Evolutionary conservation across 2,329 filamentous ascomycete genomes (phyloP), one percentile per base, ranked within the genome.

Genomic region (Geoglossum cookeanum): DNA sequence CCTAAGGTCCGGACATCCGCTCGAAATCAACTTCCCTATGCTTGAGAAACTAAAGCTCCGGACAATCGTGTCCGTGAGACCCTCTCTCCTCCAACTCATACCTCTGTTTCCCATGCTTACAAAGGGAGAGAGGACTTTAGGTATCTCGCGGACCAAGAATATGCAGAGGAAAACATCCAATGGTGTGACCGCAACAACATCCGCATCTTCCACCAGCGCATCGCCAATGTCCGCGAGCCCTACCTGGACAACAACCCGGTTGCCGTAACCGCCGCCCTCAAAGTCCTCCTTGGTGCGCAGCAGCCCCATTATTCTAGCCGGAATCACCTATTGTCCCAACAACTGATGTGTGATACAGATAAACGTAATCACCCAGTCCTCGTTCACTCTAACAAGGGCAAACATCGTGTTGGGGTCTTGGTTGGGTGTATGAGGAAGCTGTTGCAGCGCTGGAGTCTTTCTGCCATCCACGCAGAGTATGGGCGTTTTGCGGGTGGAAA

Each of bases 301-400:
- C 29, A 13, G 27, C 9, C 27, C 22, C 39, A 2, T 22, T 22
- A 17, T 33, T 7, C 51, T 55, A 35, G 15, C 22, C 22, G 32
- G 6, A 22, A 22, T 22, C 22, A 22, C 22, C 22, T 22, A 22
- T 22, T 22, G 22, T 22, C 22, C 22, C 22, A 2, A 22, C 22
- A 22, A 22, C 22, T 22, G 22, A 22, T 22, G 22, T 22, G 22
- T 22, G 22, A 30, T 44, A 5, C 33, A 55, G 63, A 64, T 42
- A 59, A 60, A 17, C 53, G 62, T 6, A 64, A 64, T 56, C 61
- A 63, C 58, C 63, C 62, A 1, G 61, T 64, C 6, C 60, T 64
- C 32, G 62, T 64, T 17, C 63, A 64, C 51, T 63, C 61, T 4
- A 64, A 64, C 48, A 64, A 64, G 57, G 63, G 63, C 27, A 64